Percentiles rank a stretch among this genome's conserved stretches.
Conservation (phyloP, 495 filamentous ascomycete genomes). For the Penicillium cataractarum region DNA sequence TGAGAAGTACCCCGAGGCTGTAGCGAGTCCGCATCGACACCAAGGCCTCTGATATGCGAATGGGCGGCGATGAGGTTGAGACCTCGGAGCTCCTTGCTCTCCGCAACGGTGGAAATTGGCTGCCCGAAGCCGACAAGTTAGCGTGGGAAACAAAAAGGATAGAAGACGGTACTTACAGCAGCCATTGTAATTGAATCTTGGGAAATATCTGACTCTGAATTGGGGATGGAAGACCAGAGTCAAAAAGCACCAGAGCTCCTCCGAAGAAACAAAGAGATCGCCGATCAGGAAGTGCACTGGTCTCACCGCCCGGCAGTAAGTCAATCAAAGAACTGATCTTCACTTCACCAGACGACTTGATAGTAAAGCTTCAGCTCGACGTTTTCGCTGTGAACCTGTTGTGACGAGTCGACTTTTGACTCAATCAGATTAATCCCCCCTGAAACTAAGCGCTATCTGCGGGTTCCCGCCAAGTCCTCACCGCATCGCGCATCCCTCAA, state of each 20-base stretch:
- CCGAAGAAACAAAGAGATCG: conserved; percentile 19
- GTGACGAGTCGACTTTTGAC: background rate
- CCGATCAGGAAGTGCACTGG: conserved; percentile 13
- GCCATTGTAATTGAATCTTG: conserved; percentile 35
- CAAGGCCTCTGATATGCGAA: conserved; percentile 94
- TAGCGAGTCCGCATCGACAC: conserved; percentile 88
- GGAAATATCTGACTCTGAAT: conserved; percentile 4
- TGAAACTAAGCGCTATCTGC: background rate
- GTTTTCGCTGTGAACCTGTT: background rate
- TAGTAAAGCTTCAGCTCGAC: background rate
- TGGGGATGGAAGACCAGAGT: conserved; percentile 5
- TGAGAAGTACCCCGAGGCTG: conserved; percentile 86
- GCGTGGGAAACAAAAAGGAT: background rate
- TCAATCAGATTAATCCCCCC: background rate
- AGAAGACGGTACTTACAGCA: conserved; percentile 38
- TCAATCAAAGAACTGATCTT: conserved; percentile 5
- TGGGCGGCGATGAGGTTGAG: conserved; percentile 97
- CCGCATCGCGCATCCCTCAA: background rate
- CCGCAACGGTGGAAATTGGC: conserved; percentile 90
- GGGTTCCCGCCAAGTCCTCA: background rate
- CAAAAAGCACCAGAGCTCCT: conserved; percentile 19
- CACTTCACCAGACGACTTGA: background rate
- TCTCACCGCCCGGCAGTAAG: conserved; percentile 23
- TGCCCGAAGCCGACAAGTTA: conserved; percentile 35
- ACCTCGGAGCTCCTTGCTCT: conserved; percentile 90